Base-by-base conservation (phyloP, 1,284 basidiomycete species). In the Tilletia walkeri region DNA sequence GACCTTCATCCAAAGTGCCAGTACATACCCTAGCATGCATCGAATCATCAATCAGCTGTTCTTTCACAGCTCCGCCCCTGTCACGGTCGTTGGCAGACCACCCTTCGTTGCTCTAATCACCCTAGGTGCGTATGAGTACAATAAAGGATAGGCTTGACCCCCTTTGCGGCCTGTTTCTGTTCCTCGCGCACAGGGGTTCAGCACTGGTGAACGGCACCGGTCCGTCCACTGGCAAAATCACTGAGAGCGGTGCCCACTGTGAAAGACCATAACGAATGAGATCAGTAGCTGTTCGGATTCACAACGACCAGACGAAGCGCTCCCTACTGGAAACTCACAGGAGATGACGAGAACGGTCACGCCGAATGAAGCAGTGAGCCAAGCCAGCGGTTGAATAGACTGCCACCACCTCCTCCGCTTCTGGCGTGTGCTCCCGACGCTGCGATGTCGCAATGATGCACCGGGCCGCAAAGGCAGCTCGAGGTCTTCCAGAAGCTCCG, bases 401-500 rank as follows among this genome's bases (percentile, higher is more conserved):
- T 78, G 73, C 78, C 78, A 82, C 81, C 81, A 83, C 30, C 63
- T 66, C 10, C 48, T 39, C 45, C 39, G 24, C 63, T 48, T 67
- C 50, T 24, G 36, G 16, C 59, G 30, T 9, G 30, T 39, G 59
- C 59, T 63, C 1, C 59, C 41, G 10, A 47, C 18, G 16, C 38
- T 30, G 30, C 72, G 68, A 36, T 65, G 63, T 24, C 73, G 70
- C 2, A 74, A 66, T n/a, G 67, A 68, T 5, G 82, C 82, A 30
- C 82, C 82, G 0, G 82, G 82, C 6, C 79, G 76, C 9, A 83
- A 69, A 1, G 82, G 82, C 47, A 83, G 69, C 49, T 82, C 76
- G 48, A 83, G 75, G 30, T 82, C 76, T 16, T 80, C 80, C 3
- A 79, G 73, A 30, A 41, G 7, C 16, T 69, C 63, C 34, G 65